Percentiles rank a stretch among this genome's conserved stretches.
Evolutionary conservation across 2,329 filamentous ascomycete genomes (phyloP).

Genomic region (Cordyceps militaris): DNA sequence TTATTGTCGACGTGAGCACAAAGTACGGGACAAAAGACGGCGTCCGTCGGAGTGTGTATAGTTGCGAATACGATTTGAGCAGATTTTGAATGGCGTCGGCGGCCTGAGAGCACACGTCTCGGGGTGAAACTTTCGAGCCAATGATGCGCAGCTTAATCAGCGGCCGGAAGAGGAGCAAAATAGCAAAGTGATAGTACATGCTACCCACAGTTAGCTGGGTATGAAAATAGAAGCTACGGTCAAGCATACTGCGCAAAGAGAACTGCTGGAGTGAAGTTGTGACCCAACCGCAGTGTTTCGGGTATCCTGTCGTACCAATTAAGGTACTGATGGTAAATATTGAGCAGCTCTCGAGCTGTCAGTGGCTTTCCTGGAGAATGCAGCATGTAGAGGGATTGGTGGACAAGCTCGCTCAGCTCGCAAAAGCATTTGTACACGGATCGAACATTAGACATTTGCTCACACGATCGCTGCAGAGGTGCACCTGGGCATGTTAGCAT

Average conservation of each 20-base stretch:
- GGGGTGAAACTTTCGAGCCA: slow-evolving; percentile 55
- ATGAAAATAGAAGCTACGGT: neutral
- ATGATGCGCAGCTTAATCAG: slow-evolving; percentile 59
- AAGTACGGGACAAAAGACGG: slow-evolving; percentile 57
- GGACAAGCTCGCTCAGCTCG: slow-evolving; percentile 66
- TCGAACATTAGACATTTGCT: slow-evolving; percentile 60
- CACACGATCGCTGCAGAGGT: slow-evolving; percentile 46
- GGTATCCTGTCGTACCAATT: slow-evolving; percentile 66
- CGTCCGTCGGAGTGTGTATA: slow-evolving; percentile 52
- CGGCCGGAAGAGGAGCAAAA: slow-evolving; percentile 67
- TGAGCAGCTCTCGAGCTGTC: slow-evolving; percentile 55
- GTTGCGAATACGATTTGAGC: slow-evolving; percentile 48
- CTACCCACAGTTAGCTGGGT: slow-evolving; percentile 28
- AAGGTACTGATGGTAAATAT: slow-evolving; percentile 60
- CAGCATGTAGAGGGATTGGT: slow-evolving; percentile 64
- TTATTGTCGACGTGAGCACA: slow-evolving; percentile 53
- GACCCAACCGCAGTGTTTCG: slow-evolving; percentile 53
- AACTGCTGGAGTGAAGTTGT: slow-evolving; percentile 66
- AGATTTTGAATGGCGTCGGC: slow-evolving; percentile 53
- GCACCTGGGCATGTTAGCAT: slow-evolving; percentile 31
- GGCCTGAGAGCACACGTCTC: slow-evolving; percentile 58
- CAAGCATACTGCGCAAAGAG: slow-evolving; percentile 62
- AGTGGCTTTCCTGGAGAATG: slow-evolving; percentile 62
- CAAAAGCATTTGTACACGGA: slow-evolving; percentile 63
- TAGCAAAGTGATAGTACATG: slow-evolving; percentile 65